These are phyloP conservation scores for Boletus rex-veris DNA, from an alignment of 768 basidiomycete genomes.

Conservation along the genomic window DNA sequence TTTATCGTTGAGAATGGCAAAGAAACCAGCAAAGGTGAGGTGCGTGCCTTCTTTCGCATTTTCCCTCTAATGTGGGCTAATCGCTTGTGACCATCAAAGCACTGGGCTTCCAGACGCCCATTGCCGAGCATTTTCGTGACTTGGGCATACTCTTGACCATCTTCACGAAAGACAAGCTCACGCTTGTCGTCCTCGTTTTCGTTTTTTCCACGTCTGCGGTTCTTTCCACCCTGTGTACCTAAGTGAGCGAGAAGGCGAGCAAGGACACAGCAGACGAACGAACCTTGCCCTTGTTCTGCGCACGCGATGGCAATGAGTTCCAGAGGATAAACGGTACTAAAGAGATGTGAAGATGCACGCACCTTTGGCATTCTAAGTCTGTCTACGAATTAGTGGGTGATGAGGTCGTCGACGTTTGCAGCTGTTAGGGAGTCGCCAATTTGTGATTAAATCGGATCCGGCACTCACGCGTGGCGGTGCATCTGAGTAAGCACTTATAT, in stretches of 20 bases:
- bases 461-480: neutral
- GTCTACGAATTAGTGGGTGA: neutral
- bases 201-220: conserved; percentile 99
- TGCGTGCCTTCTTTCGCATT: conserved; percentile 95
- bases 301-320: neutral
- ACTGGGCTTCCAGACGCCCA: conserved; percentile 91
- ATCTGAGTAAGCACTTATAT: neutral
- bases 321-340: neutral
- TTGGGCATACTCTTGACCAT: conserved; percentile 98
- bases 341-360: neutral
- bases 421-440: too few relatives aligned
- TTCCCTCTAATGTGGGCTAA: conserved; percentile 98
- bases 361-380: conserved; percentile 25
- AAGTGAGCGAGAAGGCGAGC: neutral
- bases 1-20: conserved; percentile 2
- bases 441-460: neutral
- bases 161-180: conserved; percentile 97
- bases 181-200: conserved; percentile 99
- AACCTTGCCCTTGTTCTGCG: conserved; percentile 30
- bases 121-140: conserved; percentile 99
- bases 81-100: conserved; percentile 98
- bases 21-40: neutral
- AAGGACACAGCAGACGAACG: neutral
- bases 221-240: conserved; percentile 85
- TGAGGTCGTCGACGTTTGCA: neutral